Evolutionary conservation across 768 basidiomycete species (phyloP), one percentile per base, ranked within the genome.

Genomic region (Mycena albidolilacea): DNA sequence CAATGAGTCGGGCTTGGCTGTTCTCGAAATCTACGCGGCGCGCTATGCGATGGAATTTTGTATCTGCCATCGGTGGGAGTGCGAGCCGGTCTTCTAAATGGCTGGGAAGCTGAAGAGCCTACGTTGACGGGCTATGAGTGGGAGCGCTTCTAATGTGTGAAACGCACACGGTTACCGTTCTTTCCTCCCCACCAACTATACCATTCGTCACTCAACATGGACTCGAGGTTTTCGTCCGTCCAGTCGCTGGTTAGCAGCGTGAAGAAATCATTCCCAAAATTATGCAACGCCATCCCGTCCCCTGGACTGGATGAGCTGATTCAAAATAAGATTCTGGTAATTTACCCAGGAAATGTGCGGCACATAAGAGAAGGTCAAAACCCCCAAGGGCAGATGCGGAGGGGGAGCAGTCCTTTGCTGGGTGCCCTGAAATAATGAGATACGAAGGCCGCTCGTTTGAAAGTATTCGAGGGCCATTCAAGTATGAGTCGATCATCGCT

Each of bases 221-320:
- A 60, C 8, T 74, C 55, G 15, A 89, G 79, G 8, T 79, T 77
- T 46, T 61, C 77, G n/a, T 80, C 80, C 9, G 78, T 77, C 14
- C 79, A 64, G 15, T 75, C 61, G 50, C 84, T 77, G 0, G 88
- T 91, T 50, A 95, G 83, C 4, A 96, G 83, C 17, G 82, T 80
- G 79, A 95, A 92, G 78, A 96, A 91, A 75, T 95, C 93, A 80
- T 95, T 94, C 35, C 92, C 93, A 72, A 92, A 93, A 71, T 89
- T 87, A 81, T 96, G 94, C 19, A 96, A 85, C 1, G 94, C 93
- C 91, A 95, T 95, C 23, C 95, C 95, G 79, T 97, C 95, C 21
- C 94, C 73, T 74, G 37, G 14, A 54, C 0, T 57, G 37, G 43
- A 70, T 41, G 38, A 61, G 38, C 44, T 30, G 10, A 1, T 38